phyloP scores from a whole-genome alignment of 768 basidiomycete genomes.

The Phlebiopsis gigantea region DNA sequence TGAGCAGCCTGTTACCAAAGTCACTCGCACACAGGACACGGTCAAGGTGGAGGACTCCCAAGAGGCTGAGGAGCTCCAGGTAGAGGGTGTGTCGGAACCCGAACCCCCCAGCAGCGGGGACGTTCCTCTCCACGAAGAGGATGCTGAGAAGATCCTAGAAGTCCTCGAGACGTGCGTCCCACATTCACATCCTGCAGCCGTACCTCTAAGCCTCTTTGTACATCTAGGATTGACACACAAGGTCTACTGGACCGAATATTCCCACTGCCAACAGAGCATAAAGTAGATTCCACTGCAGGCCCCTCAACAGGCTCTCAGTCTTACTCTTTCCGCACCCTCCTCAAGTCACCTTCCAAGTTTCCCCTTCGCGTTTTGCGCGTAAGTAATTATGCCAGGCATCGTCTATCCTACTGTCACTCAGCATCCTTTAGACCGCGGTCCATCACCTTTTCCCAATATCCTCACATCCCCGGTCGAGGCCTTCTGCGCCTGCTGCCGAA shows the following conservation, averaged over 20 bases:
- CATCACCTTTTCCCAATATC: constrained; percentile 64
- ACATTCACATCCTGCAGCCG: not conserved
- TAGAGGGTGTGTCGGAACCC: constrained; percentile 16
- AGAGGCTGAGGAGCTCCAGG: constrained; percentile 20
- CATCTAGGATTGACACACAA: constrained; percentile 62
- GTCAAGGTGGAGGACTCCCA: constrained; percentile 28
- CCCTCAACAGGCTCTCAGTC: constrained; percentile 20
- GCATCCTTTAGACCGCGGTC: constrained; percentile 49
- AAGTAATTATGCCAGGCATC: constrained; percentile 23
- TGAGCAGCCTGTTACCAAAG: constrained; percentile 48
- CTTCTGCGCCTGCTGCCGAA: constrained; percentile 58
- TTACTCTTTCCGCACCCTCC: constrained; percentile 51
- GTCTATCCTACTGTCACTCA: constrained; percentile 1
- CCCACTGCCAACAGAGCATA: constrained; percentile 40
- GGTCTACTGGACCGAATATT: constrained; percentile 79
- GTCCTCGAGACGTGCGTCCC: constrained; percentile 50
- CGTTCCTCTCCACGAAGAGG: constrained; percentile 36
- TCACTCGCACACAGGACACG: constrained; percentile 34
- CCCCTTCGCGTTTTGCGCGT: constrained; percentile 53
- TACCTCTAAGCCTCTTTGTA: constrained; percentile 7
- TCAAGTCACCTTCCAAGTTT: constrained; percentile 48
- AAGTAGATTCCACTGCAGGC: constrained; percentile 23
- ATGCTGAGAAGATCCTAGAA: constrained; percentile 53
- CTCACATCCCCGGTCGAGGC: constrained; percentile 57
- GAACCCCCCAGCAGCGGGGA: constrained; percentile 39